Evolutionary conservation across 768 basidiomycete genomes (phyloP), one percentile per base, ranked within the genome.

Genomic region (Leccinum longicurvipes): DNA sequence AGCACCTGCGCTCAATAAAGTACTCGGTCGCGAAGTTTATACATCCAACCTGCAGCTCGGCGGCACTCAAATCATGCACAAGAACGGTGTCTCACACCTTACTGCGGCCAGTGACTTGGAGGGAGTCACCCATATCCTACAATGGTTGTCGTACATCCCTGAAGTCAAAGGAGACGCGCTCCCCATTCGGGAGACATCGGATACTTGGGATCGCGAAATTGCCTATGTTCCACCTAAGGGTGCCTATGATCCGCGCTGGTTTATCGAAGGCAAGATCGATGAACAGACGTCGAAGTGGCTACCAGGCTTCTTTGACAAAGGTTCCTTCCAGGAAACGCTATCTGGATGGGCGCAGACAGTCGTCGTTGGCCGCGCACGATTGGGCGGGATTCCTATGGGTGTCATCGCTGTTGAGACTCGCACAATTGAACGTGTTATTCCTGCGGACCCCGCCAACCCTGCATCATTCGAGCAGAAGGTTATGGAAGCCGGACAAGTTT

Each of bases 41-140:
- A 98, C 97, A 9, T 97, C 94, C 53, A 98, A 98, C 73, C 74
- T 99, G 63, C 97, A 98, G 72, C 90, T 99, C 57, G 97, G 97
- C 60, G 97, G 97, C 53, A 98, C 97, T n/a, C 97, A 99, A 68
- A 98, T 99, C 79, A 98, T 99, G 97, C 91, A 93, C 84, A 98
- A 98, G 84, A 99, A 99, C 68, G 97, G 97, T 74, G 91, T 98
- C 53, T 97, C 96, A 5, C 97, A 99, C 71, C 77, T 98, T 56
- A 95, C 93, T 4, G 95, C 97, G 31, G 84, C 84, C 64, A 98
- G 93, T 69, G 97, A 99, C 70, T 77, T 99, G 31, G 92, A 98
- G 72, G 97, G 97, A 56, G 93, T 95, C 15, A 86, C 87, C 24
- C 89, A 94, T 56, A 98, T 98, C 62, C 76, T 98, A 45, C 84